Percentiles rank a stretch among this genome's conserved stretches.
phyloP scores from a whole-genome alignment of 2,329 filamentous ascomycete genomes.

The Xylariaceae sp. region DNA sequence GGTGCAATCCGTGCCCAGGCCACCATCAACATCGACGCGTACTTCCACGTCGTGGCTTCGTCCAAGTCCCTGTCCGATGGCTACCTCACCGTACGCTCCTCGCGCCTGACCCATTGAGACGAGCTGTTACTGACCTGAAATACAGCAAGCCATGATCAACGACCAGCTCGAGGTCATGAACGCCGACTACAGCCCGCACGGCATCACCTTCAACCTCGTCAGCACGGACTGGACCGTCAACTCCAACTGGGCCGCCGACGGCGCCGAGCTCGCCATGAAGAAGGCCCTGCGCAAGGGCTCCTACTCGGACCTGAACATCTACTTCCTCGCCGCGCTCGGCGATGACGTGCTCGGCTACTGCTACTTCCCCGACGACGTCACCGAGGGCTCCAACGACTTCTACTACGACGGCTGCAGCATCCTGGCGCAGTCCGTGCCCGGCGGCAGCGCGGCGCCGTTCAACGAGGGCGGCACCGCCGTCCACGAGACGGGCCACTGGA shows the following conservation, averaged over 20 bases:
- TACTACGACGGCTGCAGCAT: conserved; percentile 31
- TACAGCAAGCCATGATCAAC: conserved; percentile 27
- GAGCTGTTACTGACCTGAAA: conserved; percentile 7
- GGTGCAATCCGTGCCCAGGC: conserved; percentile 15
- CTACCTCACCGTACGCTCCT: conserved; percentile 30
- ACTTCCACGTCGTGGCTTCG: conserved; percentile 34
- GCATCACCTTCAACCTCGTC: conserved; percentile 40
- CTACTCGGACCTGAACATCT: conserved; percentile 43
- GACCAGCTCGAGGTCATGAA: conserved; percentile 44
- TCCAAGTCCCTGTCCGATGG: conserved; percentile 26
- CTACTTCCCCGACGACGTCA: conserved; percentile 38
- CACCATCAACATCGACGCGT: conserved; percentile 33
- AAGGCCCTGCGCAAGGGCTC: conserved; percentile 39
- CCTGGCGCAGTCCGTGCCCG: conserved; percentile 21
- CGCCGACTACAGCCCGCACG: conserved; percentile 36
- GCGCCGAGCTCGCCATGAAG: conserved; percentile 40
- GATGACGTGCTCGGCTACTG: conserved; percentile 39
- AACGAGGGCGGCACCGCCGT: conserved; percentile 33
- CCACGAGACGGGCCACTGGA: conserved; percentile 38
- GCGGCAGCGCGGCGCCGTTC: conserved; percentile 19
- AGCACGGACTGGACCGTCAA: conserved; percentile 43
- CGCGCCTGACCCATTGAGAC: neutral
- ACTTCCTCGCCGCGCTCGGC: conserved; percentile 35
- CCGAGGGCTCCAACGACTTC: conserved; percentile 29
- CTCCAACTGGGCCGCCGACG: conserved; percentile 39